Base-by-base conservation (phyloP, 2,329 filamentous ascomycete genomes). In the Lachnellula arida region DNA sequence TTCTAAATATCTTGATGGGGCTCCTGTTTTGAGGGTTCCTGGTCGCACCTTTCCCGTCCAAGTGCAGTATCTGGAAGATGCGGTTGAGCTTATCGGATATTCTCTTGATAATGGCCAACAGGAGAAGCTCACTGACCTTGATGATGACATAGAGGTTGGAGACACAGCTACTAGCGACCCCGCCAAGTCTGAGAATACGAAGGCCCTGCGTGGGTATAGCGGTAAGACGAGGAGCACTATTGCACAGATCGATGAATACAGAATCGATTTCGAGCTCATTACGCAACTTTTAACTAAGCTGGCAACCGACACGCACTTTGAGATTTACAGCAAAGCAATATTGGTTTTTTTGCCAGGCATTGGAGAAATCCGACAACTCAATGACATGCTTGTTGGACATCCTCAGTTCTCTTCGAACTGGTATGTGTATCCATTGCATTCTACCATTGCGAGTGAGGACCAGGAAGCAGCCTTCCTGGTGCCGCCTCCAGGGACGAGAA, bases 281-380 rank as follows among this genome's bases (percentile, higher is more conserved):
- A 80, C 91, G 3, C 87, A 87, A 62, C 75, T 99, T 14, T 84
- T 97, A 51, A 78, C 84, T 25, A 82, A 80, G n/a, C 84, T 99
- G 56, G 87, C 91, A 2, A 82, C 79, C 1, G 82, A 88, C 55
- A 80, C 84, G 5, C 75, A 81, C 0, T 85, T 93, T 63, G 71
- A 75, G 14, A 74, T 78, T 15, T 97, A 87, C 72, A 97, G 91
- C 76, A 92, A 88, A 70, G 94, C 94, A 1, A 88, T 97, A 51
- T 73, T 99, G n/a, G 83, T 99, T 5, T 99, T 99, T 70, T 77
- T 99, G 64, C 94, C 94, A 6, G 94, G 94, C 69, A 91, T 97
- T 63, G 92, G 89, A 11, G 94, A 99, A 67, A 97, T 97, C 63
- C 82, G 91, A 53, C 86, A 87, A 19, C 75, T 99, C 46, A 94